Evolutionary conservation across 331 rosid species (phyloP).

Genomic region (Quercus lobata): DNA sequence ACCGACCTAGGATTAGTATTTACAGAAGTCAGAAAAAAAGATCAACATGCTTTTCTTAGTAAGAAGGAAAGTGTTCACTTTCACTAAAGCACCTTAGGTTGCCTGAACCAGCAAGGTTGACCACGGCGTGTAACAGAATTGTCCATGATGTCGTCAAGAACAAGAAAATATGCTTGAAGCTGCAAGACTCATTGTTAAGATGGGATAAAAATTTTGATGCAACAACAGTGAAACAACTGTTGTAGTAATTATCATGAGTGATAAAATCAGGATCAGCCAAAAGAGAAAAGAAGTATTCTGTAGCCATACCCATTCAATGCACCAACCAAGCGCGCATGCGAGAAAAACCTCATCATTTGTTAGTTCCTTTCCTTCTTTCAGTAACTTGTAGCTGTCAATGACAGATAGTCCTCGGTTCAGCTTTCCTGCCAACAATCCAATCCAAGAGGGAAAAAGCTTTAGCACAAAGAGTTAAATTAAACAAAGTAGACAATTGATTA

Average conservation of each 20-base stretch:
- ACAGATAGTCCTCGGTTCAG: slow-evolving; percentile 91
- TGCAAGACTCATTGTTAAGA: slow-evolving; percentile 13
- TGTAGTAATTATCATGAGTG: neutral
- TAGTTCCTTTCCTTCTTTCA: slow-evolving; percentile 59
- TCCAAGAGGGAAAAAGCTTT: neutral
- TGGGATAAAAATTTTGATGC: neutral
- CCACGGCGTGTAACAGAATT: slow-evolving; percentile 85
- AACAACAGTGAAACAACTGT: neutral
- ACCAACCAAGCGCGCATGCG: slow-evolving; percentile 83
- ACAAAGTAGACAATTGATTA: slow-evolving; percentile 12
- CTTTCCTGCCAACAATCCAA: slow-evolving; percentile 55
- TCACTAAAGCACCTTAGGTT: slow-evolving; percentile 58
- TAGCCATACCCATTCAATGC: slow-evolving; percentile 55
- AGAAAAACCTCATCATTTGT: slow-evolving; percentile 73
- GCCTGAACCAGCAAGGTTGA: slow-evolving; percentile 91
- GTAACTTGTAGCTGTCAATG: slow-evolving; percentile 72
- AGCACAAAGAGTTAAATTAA: neutral
- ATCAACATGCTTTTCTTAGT: neutral
- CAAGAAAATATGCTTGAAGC: slow-evolving; percentile 97
- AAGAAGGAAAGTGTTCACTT: neutral
- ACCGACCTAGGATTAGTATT: slow-evolving; percentile 38
- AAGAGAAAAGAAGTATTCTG: neutral
- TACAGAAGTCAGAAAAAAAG: slow-evolving; percentile 1
- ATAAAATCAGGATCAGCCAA: neutral
- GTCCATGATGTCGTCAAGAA: slow-evolving; percentile 97